These are phyloP conservation scores for Spizellomyces punctatus DNA, from an alignment of 192 early-diverging fungal genomes.

Conservation along the genomic window DNA sequence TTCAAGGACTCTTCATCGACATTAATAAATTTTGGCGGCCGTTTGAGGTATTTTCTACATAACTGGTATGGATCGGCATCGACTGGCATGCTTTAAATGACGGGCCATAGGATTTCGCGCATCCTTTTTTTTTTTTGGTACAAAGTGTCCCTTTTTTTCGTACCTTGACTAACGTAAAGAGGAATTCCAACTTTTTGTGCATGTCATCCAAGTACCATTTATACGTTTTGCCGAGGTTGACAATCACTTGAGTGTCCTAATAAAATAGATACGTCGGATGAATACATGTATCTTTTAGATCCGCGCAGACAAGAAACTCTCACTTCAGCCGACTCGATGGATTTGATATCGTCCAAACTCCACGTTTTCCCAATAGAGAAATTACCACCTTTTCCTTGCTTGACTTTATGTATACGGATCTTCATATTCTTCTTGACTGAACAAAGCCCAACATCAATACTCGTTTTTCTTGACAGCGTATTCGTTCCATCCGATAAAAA, in stretches of 20 bases:
- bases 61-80: slow-evolving; percentile 17
- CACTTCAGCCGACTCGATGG: slow-evolving; percentile 37
- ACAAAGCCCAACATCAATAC: background rate
- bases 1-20: slow-evolving; percentile 47
- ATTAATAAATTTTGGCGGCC: slow-evolving; percentile 43
- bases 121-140: background rate
- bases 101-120: background rate
- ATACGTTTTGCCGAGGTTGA: slow-evolving; percentile 49
- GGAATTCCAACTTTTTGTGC: slow-evolving; percentile 42
- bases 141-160: background rate
- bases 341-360: slow-evolving; percentile 52
- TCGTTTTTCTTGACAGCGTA: background rate
- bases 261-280: background rate
- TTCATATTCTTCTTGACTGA: slow-evolving; percentile 38
- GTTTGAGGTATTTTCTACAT: slow-evolving; percentile 38
- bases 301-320: background rate
- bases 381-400: slow-evolving; percentile 33
- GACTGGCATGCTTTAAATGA: background rate
- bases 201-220: slow-evolving; percentile 43
- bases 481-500: background rate
- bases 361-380: slow-evolving; percentile 47
- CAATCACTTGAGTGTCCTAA: slow-evolving; percentile 35
- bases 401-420: slow-evolving; percentile 48
- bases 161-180: slow-evolving; percentile 46
- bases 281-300: background rate